Conservation (phyloP, 345 rosid genomes). For the Eucalyptus urophylla region DNA sequence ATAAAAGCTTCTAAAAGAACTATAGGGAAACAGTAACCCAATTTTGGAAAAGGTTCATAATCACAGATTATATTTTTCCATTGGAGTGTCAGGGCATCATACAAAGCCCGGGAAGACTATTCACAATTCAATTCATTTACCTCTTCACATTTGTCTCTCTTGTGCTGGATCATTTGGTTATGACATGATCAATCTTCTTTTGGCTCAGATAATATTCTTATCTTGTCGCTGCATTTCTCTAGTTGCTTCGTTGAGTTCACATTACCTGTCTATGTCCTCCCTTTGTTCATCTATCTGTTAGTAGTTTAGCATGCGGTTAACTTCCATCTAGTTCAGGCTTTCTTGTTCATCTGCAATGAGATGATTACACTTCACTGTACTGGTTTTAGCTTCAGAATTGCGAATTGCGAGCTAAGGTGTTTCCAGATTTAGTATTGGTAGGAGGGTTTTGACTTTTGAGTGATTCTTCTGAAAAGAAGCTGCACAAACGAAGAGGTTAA, state of each 20-base stretch:
- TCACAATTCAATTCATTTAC: background rate
- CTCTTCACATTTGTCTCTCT: background rate
- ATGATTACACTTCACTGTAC: background rate
- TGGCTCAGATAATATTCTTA: background rate
- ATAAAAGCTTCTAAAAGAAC: background rate
- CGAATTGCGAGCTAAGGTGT: background rate
- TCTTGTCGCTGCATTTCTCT: background rate
- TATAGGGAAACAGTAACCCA: constrained; percentile 11
- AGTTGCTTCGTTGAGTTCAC: background rate
- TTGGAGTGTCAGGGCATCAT: background rate
- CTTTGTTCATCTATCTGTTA: background rate
- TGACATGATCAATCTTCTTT: background rate
- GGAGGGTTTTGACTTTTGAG: background rate
- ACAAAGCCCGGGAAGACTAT: background rate
- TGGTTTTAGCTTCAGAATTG: background rate
- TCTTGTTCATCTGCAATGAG: background rate
- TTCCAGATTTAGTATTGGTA: background rate
- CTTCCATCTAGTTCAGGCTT: background rate
- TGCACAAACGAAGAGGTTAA: background rate
- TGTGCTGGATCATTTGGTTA: background rate
- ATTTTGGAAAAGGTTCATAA: constrained; percentile 7
- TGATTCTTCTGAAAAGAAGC: background rate
- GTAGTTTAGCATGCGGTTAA: background rate
- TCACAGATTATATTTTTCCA: background rate
- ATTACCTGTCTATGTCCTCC: background rate